phyloP scores from a whole-genome alignment of 1,139 yeast species.

The Kurtzmaniella quercitrusa region DNA sequence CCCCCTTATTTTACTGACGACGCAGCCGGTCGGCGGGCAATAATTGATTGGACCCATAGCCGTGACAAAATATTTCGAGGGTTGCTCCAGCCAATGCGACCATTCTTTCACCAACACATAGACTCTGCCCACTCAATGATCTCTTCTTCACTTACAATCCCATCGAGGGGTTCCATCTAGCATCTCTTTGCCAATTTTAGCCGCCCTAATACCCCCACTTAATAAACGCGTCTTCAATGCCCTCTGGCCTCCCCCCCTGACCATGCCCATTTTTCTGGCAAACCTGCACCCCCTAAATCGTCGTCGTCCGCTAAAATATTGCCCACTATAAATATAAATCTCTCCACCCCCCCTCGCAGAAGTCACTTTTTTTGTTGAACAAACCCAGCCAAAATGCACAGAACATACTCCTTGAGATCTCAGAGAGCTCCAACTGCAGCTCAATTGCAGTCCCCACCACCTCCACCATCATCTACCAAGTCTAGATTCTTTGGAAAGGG shows the following conservation, averaged over 20 bases:
- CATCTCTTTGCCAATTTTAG: neutral
- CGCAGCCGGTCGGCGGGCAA: neutral
- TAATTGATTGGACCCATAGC: neutral
- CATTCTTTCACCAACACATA: no score
- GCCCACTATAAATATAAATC: neutral
- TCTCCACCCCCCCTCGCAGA: neutral
- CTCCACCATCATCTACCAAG: slow-evolving; percentile 69
- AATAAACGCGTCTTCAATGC: neutral
- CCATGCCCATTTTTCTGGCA: neutral
- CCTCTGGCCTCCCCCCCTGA: slow-evolving; percentile 1
- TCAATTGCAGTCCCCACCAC: slow-evolving; percentile 76
- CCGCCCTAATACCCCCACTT: neutral
- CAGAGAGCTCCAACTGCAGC: slow-evolving; percentile 80
- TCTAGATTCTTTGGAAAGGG: slow-evolving; percentile 72
- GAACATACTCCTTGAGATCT: slow-evolving; percentile 79
- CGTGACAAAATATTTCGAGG: neutral
- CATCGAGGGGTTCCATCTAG: no score
- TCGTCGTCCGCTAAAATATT: neutral
- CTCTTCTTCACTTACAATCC: no score
- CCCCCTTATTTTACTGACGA: neutral
- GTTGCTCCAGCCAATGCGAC: no score
- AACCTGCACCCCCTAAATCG: neutral
- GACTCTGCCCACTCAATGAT: neutral
- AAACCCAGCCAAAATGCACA: slow-evolving; percentile 47
- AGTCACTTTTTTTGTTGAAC: neutral